Percentiles rank a stretch among this genome's conserved stretches.
Evolutionary conservation across 2,329 filamentous ascomycete genomes (phyloP).

Genomic region (Clonostachys chloroleuca): DNA sequence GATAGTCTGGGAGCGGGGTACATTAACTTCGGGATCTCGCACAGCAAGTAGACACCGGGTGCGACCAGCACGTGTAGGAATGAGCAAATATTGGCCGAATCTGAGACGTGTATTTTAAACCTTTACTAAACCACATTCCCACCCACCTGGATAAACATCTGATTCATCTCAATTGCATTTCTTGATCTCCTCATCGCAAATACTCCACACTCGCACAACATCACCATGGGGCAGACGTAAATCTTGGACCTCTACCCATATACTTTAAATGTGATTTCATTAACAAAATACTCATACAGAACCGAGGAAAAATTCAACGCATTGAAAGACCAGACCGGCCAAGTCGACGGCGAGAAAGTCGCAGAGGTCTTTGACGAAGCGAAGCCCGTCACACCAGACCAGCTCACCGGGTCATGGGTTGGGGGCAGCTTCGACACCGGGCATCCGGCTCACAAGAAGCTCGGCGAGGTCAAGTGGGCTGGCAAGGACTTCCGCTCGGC

Average conservation of each 20-base stretch:
- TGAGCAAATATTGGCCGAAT: too few species aligned
- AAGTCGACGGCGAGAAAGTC: neutral
- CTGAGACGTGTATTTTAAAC: too few species aligned
- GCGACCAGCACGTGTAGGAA: too few species aligned
- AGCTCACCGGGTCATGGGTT: slow-evolving; percentile 19
- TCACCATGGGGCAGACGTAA: neutral
- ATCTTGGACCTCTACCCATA: neutral
- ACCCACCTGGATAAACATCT: too few species aligned
- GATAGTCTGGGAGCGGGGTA: too few species aligned
- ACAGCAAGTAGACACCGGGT: too few species aligned
- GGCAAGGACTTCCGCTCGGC: slow-evolving; percentile 18
- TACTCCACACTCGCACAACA: too few species aligned
- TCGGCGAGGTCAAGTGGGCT: slow-evolving; percentile 17
- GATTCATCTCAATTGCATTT: too few species aligned
- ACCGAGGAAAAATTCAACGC: slow-evolving; percentile 10
- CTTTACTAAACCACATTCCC: too few species aligned
- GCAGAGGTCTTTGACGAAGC: slow-evolving; percentile 9
- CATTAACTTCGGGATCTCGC: too few species aligned
- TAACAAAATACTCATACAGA: neutral
- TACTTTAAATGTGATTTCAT: neutral
- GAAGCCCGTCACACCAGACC: slow-evolving; percentile 11
- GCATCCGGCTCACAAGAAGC: slow-evolving; percentile 11
- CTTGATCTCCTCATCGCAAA: too few species aligned
- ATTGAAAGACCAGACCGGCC: neutral
- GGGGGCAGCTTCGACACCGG: slow-evolving; percentile 17